Conservation (phyloP, 106 monocot genomes). For the Dioscorea dumetorum region DNA sequence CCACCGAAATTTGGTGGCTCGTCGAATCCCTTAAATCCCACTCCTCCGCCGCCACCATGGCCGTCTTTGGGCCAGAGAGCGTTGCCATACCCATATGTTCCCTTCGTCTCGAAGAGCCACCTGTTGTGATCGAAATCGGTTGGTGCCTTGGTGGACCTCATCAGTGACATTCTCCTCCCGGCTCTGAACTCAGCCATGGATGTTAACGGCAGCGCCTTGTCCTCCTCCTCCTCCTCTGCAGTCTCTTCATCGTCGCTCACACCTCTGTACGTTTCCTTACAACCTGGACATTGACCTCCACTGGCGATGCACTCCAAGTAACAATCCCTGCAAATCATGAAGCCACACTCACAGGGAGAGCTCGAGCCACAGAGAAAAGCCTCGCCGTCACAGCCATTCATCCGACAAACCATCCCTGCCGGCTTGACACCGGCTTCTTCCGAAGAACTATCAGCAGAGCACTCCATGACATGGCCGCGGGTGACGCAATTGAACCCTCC, state of each 20-base stretch:
- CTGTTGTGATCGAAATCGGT: conserved; percentile 61
- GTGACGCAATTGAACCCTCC: conserved; percentile 68
- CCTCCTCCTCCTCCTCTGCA: conserved; percentile 7
- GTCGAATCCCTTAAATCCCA: conserved; percentile 32
- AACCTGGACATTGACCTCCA: conserved; percentile 53
- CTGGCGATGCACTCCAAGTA: conserved; percentile 29
- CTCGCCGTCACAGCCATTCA: conserved; percentile 54
- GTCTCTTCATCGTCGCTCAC: conserved; percentile 27
- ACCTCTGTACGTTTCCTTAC: conserved; percentile 49
- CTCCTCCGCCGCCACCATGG: conserved; percentile 14
- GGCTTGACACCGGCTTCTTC: conserved; percentile 1
- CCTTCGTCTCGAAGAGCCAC: conserved; percentile 80
- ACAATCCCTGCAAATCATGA: conserved; percentile 61
- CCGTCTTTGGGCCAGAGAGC: conserved; percentile 74
- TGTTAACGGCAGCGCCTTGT: conserved; percentile 26
- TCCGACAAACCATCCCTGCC: conserved; percentile 25
- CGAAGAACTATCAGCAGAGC: conserved; percentile 12
- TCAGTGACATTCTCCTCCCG: conserved; percentile 38
- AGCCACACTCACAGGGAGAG: conserved; percentile 63
- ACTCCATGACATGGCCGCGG: conserved; percentile 42
- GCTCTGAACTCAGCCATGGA: conserved; percentile 42
- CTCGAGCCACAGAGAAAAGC: conserved; percentile 13
- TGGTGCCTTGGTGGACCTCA: conserved; percentile 39
- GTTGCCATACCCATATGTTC: conserved; percentile 81
- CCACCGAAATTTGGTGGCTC: conserved; percentile 47